A percentile compares a stretch with the other conserved stretches of the same genome.
These are phyloP conservation scores for Juglanconis oblonga DNA, from an alignment of 2,329 filamentous ascomycete genomes.

Conservation along the genomic window DNA sequence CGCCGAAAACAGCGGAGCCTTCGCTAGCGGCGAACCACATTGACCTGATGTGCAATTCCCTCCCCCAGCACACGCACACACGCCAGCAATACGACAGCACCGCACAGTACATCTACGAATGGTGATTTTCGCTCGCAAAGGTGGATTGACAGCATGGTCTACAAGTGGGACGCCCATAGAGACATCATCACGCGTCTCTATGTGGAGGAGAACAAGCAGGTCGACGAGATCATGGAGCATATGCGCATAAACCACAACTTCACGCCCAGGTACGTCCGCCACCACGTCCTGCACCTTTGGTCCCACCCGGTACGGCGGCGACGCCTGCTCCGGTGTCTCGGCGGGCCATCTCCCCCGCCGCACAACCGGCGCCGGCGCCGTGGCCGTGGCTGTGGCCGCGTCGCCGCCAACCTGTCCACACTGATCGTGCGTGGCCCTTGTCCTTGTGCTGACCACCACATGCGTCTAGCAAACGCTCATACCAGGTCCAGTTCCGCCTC, in stretches of 20 bases:
- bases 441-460: not conserved
- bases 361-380: not conserved
- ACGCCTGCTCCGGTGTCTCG: slow-evolving; percentile 3
- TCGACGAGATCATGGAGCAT: slow-evolving; percentile 72
- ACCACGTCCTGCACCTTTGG: slow-evolving; percentile 1
- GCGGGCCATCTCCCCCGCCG: slow-evolving; percentile 14
- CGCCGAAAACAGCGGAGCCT: not conserved
- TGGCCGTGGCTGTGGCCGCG: not conserved
- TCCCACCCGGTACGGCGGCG: not conserved
- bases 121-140: too few species aligned
- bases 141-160: slow-evolving; percentile 37
- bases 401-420: not conserved
- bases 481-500: slow-evolving; percentile 71
- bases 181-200: slow-evolving; percentile 59
- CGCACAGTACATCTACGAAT: not conserved
- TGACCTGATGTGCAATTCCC: slow-evolving; percentile 14
- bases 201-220: slow-evolving; percentile 68
- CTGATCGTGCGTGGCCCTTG: too few species aligned
- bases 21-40: slow-evolving; percentile 3
- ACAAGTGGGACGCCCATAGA: slow-evolving; percentile 44
- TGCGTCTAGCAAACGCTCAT: slow-evolving; percentile 64
- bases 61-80: not conserved
- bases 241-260: slow-evolving; percentile 65
- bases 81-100: not conserved
- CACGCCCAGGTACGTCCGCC: slow-evolving; percentile 60